Evolutionary conservation across 2,329 filamentous ascomycete genomes (phyloP), one percentile per base, ranked within the genome.

Genomic region (Cladorrhinum sp.): DNA sequence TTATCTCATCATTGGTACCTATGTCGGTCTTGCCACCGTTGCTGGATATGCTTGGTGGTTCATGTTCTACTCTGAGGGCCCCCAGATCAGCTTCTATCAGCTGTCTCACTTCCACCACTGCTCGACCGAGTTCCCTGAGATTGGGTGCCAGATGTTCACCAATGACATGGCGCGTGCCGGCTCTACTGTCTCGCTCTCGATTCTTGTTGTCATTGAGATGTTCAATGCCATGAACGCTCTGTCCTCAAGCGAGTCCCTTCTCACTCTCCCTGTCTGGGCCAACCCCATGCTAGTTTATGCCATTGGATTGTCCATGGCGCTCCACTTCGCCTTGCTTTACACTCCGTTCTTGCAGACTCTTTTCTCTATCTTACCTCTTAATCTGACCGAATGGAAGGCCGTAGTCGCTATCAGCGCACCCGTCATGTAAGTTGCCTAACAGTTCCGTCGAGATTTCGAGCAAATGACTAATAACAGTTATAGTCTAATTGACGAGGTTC

Each of bases 1-100:
- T 57, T 99, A 99, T 77, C 87, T 99, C 81, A 88, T 98, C 54
- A 95, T 99, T 69, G 95, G 95, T 63, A 92, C 87, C 8, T 99
- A 99, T 66, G 95, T 99, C 61, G 95, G 95, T 72, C 81, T 92
- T 45, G 95, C 95, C 57, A 99, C 95, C 2, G 96, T 99, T 20
- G 92, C 89, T 71, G 95, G 96, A 50, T 99, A 99, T 73, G 93
- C 92, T n/a, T 99, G 95, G 95, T 99, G 92, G 91, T 99, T 98
- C 81, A 93, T 99, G 89, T 96, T 90, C 81, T 93, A 98, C 79
- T 78, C 87, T 8, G 86, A 88, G 67, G 95, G 95, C 0, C 95
- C 95, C 23, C 91, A 96, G 75, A 96, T 99, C 76, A 87, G 81
- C 64, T 96, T 98, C 79, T 89, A 84, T 75, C 91, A 99, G 73